These are phyloP conservation scores for Curvularia spicifera DNA, from an alignment of 2,329 filamentous ascomycete species.

Conservation along the genomic window DNA sequence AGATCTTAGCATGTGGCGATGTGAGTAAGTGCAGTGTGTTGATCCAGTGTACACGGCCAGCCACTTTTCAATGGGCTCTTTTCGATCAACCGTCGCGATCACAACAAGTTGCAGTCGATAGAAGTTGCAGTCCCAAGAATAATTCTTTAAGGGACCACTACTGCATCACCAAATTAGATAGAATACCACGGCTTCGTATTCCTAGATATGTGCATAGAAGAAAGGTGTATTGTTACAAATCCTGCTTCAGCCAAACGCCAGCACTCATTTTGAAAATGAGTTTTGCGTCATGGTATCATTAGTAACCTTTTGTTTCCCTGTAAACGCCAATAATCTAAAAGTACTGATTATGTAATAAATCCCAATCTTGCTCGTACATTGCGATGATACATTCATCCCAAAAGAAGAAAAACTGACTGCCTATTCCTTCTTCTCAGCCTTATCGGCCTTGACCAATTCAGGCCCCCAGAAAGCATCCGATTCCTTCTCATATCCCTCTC, in stretches of 20 bases:
- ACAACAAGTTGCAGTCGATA: too few species aligned
- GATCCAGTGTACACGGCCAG: too few species aligned
- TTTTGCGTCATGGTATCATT: conserved; percentile 1
- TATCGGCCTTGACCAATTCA: conserved; percentile 31
- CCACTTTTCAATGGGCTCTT: too few species aligned
- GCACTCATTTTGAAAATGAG: background rate
- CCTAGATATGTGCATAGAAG: too few species aligned
- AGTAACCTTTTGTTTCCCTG: background rate
- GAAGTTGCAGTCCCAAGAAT: too few species aligned
- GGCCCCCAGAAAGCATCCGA: conserved; percentile 56
- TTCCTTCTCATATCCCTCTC: conserved; percentile 54
- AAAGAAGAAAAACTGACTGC: too few species aligned
- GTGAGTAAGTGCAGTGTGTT: too few species aligned
- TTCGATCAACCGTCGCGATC: too few species aligned
- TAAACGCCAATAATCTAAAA: background rate
- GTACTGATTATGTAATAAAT: background rate
- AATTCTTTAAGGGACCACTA: too few species aligned
- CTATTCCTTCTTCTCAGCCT: conserved; percentile 7
- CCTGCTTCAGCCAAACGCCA: background rate
- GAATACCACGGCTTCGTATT: too few species aligned
- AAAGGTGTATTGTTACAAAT: background rate
- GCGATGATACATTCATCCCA: background rate
- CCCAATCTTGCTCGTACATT: background rate
- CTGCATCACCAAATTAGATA: too few species aligned
- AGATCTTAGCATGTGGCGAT: too few species aligned